A percentile compares a stretch with the other conserved stretches of the same genome.
phyloP scores from a whole-genome alignment of 73 alveolate genomes.

The Uronychia binucleata region DNA sequence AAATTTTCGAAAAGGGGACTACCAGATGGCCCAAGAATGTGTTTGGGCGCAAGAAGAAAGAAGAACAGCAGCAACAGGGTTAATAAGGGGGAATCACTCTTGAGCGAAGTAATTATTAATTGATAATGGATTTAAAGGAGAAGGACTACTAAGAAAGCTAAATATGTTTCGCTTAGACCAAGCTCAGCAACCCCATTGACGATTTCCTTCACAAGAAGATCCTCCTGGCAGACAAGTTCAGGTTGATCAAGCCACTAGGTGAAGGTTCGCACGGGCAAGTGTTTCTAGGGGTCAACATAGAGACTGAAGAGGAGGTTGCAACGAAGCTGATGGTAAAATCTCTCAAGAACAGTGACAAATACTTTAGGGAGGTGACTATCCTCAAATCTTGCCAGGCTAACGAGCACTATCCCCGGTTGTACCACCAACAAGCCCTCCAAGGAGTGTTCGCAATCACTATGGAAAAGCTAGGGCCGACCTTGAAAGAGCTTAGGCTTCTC shows the following conservation, averaged over 20 bases:
- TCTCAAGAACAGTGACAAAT: background rate
- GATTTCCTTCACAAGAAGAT: background rate
- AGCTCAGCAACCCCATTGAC: background rate
- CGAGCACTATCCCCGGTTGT: background rate
- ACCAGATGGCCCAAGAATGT: too few species aligned
- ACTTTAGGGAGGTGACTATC: background rate
- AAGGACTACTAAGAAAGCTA: too few species aligned
- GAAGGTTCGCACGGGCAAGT: background rate
- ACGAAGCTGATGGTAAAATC: background rate
- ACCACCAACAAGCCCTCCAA: background rate
- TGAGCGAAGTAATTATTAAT: too few species aligned
- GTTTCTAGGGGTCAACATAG: background rate
- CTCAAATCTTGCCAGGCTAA: background rate
- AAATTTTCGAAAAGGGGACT: too few species aligned
- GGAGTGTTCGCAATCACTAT: conserved; percentile 3
- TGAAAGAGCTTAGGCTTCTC: conserved; percentile 21
- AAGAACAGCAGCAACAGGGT: too few species aligned
- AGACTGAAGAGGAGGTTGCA: background rate
- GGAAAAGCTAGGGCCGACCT: conserved; percentile 29
- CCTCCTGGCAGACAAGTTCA: background rate
- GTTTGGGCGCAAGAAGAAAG: too few species aligned
- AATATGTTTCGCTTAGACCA: background rate
- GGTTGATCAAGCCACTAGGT: background rate
- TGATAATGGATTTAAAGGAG: too few species aligned
- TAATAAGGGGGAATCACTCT: too few species aligned